Evolutionary conservation across 345 rosid genomes (phyloP).

Genomic region (Eucalyptus marginata): DNA sequence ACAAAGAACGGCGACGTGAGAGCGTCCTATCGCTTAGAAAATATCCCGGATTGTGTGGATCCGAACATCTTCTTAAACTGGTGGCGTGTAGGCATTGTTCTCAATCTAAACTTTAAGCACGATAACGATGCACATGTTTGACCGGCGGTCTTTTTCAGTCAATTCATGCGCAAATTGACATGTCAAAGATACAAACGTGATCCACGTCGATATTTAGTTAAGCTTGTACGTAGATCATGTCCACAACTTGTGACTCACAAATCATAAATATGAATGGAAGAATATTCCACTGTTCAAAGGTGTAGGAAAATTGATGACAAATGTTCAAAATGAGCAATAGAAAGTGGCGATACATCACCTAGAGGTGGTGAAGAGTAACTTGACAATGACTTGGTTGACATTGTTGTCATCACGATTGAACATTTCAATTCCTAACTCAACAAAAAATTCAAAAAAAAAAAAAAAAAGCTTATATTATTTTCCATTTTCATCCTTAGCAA

Average conservation of each 20-base stretch:
- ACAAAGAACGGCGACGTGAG: not conserved
- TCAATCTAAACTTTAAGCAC: not conserved
- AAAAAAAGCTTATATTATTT: too few relatives aligned
- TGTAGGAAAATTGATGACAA: not conserved
- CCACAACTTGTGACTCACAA: not conserved
- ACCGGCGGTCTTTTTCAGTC: not conserved
- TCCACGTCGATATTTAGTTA: not conserved
- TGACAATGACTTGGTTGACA: not conserved
- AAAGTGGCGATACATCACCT: not conserved
- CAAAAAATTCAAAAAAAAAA: too few relatives aligned
- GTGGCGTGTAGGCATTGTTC: not conserved
- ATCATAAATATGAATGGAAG: not conserved
- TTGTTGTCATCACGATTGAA: too few relatives aligned
- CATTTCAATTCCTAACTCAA: too few relatives aligned
- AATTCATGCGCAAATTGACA: not conserved
- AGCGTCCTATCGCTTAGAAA: not conserved
- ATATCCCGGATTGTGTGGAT: not conserved
- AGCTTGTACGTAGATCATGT: too few relatives aligned
- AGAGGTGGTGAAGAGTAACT: not conserved
- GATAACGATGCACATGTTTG: not conserved
- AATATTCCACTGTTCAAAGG: not conserved
- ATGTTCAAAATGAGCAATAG: not conserved
- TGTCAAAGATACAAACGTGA: not conserved
- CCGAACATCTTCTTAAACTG: not conserved
- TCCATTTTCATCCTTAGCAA: too few relatives aligned